Evolutionary conservation across 1,284 basidiomycete species (phyloP), one percentile per base, ranked within the genome.

Genomic region (Thecaphora thlaspeos): DNA sequence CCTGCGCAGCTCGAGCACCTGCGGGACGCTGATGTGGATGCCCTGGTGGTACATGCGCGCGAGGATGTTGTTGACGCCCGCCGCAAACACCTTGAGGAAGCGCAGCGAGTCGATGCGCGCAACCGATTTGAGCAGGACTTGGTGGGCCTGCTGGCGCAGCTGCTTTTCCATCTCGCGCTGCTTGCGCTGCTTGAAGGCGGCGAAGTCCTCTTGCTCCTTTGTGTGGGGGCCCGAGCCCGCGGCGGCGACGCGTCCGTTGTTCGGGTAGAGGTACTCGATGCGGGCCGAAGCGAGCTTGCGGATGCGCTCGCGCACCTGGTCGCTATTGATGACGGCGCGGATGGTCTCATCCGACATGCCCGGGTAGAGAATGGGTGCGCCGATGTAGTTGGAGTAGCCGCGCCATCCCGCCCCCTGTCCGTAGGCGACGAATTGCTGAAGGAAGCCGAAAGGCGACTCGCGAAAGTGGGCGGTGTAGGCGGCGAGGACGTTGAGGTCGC

Each of bases 41-140:
- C 74, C 74, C 26, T 70, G 69, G 41, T 79, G 61, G 51, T 79
- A 79, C 68, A 79, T 71, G 11, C 76, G 57, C 0, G 70, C 75
- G 5, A 79, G 62, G 9, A 79, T 54, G 45, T 78, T 78, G 66
- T 79, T 77, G 46, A 79, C 71, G 19, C 66, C 47, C 11, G 70
- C 75, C 24, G 62, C 61, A 44, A 69, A 68, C 7, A 54, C 48
- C 19, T 61, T 68, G 38, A 71, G 19, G 39, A 76, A 75, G 22
- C 59, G 41, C 18, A 59, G 50, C 47, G 68, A 71, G 49, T 74
- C 71, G 39, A 74, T 44, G 30, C 70, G 58, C 14, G 70, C 71
- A 3, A 63, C 68, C 14, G 53, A 58, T 44, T 61, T 60, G 19
- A 69, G 48, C 30, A 69, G 49, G 51, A 73, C 68, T 26, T 53